Conservation (phyloP, 129 eudicot genomes). For the Apium graveolens region DNA sequence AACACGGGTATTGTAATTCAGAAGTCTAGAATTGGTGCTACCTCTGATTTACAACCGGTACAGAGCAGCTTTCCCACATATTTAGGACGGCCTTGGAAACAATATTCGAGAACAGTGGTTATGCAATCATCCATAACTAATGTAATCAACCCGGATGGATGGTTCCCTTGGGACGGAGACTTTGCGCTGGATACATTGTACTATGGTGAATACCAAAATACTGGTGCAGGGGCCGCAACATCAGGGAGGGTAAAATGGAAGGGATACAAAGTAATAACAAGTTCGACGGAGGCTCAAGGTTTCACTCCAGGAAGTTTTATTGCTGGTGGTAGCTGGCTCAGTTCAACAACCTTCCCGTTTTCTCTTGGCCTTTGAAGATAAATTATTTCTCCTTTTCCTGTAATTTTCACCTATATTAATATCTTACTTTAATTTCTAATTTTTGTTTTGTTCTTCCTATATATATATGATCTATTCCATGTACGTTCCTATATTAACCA, state of each 20-base stretch:
- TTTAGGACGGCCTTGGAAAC: conserved; percentile 30
- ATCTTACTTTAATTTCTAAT: not conserved
- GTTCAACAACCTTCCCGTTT: conserved; percentile 6
- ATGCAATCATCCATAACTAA: conserved; percentile 19
- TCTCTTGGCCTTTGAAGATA: conserved; percentile 6
- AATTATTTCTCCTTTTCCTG: not conserved
- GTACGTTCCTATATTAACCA: not conserved
- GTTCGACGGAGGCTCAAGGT: conserved; percentile 15
- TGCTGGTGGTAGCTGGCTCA: conserved; percentile 28
- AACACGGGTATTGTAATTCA: conserved; percentile 86
- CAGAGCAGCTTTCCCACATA: conserved; percentile 35
- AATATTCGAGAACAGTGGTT: conserved; percentile 15
- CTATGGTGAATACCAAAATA: conserved; percentile 24
- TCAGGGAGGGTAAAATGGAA: conserved; percentile 26
- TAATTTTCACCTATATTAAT: not conserved
- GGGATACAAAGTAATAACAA: conserved; percentile 25
- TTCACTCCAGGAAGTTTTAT: conserved; percentile 26
- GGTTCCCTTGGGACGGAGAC: conserved; percentile 47
- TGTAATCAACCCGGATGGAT: conserved; percentile 38
- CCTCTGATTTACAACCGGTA: conserved; percentile 54
- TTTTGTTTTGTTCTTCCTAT: not conserved
- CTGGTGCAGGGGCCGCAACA: conserved; percentile 28
- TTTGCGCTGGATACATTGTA: conserved; percentile 27
- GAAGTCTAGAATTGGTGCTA: conserved; percentile 58
- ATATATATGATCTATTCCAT: not conserved